Conservation (phyloP, 768 basidiomycete genomes). For the Rickenella mellea region DNA sequence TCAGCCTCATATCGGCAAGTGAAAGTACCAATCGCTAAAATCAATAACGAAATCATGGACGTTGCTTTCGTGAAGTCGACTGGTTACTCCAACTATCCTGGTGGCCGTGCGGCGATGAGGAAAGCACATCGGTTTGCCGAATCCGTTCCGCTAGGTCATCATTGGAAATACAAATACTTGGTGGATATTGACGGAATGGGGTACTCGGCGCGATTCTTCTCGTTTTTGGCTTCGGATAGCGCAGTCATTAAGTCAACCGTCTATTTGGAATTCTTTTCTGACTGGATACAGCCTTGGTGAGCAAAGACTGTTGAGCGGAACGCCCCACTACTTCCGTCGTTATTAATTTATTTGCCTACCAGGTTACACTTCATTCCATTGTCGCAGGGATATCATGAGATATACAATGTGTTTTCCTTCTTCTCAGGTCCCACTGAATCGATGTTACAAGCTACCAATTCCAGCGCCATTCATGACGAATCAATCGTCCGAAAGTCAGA, state of each 20-base stretch:
- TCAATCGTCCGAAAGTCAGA: slow-evolving; percentile 21
- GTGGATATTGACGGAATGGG: slow-evolving; percentile 93
- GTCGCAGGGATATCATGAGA: slow-evolving; percentile 76
- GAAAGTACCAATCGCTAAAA: slow-evolving; percentile 41
- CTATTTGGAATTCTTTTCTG: slow-evolving; percentile 84
- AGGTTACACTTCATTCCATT: slow-evolving; percentile 96
- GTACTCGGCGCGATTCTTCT: slow-evolving; percentile 85
- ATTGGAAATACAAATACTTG: slow-evolving; percentile 92
- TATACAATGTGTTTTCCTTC: slow-evolving; percentile 90
- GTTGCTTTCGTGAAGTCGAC: slow-evolving; percentile 76
- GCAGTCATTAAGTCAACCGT: slow-evolving; percentile 86
- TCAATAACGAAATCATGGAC: slow-evolving; percentile 83
- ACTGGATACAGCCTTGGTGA: slow-evolving; percentile 88
- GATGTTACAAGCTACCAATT: slow-evolving; percentile 44
- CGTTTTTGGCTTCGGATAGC: slow-evolving; percentile 78
- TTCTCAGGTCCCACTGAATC: slow-evolving; percentile 77
- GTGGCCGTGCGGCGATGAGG: slow-evolving; percentile 58
- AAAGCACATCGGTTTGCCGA: slow-evolving; percentile 61
- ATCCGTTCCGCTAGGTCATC: slow-evolving; percentile 70
- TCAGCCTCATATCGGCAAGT: slow-evolving; percentile 52
- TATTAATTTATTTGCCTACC: neutral
- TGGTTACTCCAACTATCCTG: slow-evolving; percentile 62
- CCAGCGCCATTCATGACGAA: slow-evolving; percentile 25
- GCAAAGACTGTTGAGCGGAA: slow-evolving; percentile 20
- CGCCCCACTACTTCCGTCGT: slow-evolving; percentile 4